Evolutionary conservation across 345 rosid species (phyloP).

Genomic region (Jatropha curcas): DNA sequence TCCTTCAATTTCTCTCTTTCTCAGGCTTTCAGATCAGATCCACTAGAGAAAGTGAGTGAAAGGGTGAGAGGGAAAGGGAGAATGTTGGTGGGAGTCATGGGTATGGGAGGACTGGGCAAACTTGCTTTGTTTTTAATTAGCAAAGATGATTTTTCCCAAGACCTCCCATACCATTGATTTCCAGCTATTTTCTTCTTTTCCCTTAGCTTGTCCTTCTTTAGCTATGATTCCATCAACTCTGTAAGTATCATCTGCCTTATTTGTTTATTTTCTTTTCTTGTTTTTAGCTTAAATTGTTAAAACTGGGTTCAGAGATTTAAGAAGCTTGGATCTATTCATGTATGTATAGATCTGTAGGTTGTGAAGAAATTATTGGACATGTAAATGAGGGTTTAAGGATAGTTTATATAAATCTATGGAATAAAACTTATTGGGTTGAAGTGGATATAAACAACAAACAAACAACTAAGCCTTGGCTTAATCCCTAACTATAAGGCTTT

Average conservation of each 20-base stretch:
- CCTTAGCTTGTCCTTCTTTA: background rate
- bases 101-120: slow-evolving; percentile 26
- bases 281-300: background rate
- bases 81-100: slow-evolving; percentile 20
- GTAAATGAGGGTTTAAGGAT: no score
- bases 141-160: slow-evolving; percentile 11
- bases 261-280: background rate
- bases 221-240: background rate
- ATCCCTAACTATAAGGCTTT: no score
- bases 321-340: background rate
- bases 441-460: no score
- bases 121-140: background rate
- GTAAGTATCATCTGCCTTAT: background rate
- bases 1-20: background rate
- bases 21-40: background rate
- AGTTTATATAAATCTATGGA: no score
- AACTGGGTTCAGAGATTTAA: background rate
- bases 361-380: no score
- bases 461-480: no score
- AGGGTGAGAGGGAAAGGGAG: slow-evolving; percentile 7
- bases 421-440: no score
- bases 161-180: slow-evolving; percentile 33
- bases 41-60: background rate
- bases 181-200: slow-evolving; percentile 12
- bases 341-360: background rate